Evolutionary conservation across 1,284 basidiomycete genomes (phyloP).

Genomic region (Thelephora terrestris): DNA sequence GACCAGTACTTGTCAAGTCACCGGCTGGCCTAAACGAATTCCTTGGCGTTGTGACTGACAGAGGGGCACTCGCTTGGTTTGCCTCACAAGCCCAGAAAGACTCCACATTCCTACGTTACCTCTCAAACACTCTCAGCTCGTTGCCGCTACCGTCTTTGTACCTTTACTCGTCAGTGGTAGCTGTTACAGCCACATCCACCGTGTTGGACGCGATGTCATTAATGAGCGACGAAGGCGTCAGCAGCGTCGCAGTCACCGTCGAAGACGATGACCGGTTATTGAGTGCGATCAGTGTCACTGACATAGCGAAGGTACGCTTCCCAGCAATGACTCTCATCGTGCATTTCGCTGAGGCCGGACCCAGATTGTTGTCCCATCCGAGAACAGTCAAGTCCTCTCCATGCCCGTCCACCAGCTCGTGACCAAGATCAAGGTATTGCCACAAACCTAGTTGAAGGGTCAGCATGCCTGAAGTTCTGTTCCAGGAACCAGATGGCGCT

Average conservation of each 20-base stretch:
- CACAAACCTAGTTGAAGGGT: constrained; percentile 1
- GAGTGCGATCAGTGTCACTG: constrained; percentile 70
- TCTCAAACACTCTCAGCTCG: constrained; percentile 44
- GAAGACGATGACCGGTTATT: constrained; percentile 49
- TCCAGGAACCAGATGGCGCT: constrained; percentile 52
- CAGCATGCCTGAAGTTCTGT: background rate
- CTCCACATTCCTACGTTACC: constrained; percentile 38
- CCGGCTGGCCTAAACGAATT: constrained; percentile 30
- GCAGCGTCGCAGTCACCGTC: constrained; percentile 65
- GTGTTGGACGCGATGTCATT: constrained; percentile 69
- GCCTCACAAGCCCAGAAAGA: constrained; percentile 36
- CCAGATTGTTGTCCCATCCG: constrained; percentile 62
- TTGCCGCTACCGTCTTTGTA: constrained; percentile 58
- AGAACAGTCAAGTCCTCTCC: constrained; percentile 62
- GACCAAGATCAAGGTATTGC: constrained; percentile 50
- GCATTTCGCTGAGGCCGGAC: background rate
- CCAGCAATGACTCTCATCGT: background rate
- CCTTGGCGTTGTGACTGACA: constrained; percentile 65
- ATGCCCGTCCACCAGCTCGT: constrained; percentile 59
- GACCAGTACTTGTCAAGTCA: constrained; percentile 39
- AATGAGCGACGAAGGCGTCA: constrained; percentile 74
- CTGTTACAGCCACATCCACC: constrained; percentile 41
- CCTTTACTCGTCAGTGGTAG: constrained; percentile 49
- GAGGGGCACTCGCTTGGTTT: constrained; percentile 53
- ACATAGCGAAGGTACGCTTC: constrained; percentile 51